These are phyloP conservation scores for Rhodosporidiobolus sp. DNA, from an alignment of 768 basidiomycete species.

Conservation along the genomic window DNA sequence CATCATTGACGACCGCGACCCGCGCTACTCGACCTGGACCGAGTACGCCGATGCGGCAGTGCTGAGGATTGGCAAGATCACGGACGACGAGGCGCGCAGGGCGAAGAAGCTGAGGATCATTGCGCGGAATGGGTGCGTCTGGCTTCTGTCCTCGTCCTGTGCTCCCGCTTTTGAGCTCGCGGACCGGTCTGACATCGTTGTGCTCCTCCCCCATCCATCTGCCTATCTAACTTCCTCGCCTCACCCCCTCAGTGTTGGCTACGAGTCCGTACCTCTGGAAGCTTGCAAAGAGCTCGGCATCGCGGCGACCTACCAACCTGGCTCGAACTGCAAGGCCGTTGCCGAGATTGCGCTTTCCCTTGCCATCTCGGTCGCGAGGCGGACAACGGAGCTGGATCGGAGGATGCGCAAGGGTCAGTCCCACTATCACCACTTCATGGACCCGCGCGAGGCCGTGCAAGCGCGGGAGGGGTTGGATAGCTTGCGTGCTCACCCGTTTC, in stretches of 20 bases:
- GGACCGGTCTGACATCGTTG: too few species aligned
- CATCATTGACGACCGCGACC: slow-evolving; percentile 10
- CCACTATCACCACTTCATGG: too few species aligned
- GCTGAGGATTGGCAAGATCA: slow-evolving; percentile 10
- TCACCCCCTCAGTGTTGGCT: neutral
- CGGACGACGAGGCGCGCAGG: neutral
- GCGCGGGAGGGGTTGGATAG: too few species aligned
- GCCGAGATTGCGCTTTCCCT: slow-evolving; percentile 16
- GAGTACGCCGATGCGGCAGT: neutral
- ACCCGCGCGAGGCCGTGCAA: too few species aligned
- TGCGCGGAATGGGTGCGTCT: slow-evolving; percentile 29
- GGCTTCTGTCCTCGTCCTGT: too few species aligned
- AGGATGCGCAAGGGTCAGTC: neutral
- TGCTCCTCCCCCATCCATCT: too few species aligned
- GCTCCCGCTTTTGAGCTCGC: too few species aligned
- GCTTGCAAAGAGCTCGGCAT: neutral
- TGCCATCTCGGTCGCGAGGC: slow-evolving; percentile 2
- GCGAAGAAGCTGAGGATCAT: slow-evolving; percentile 16
- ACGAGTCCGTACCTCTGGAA: slow-evolving; percentile 25
- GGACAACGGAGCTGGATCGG: slow-evolving; percentile 15
- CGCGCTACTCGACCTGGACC: slow-evolving; percentile 11
- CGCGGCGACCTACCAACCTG: slow-evolving; percentile 30
- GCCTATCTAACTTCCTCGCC: neutral
- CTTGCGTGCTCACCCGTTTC: too few species aligned
- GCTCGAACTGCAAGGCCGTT: slow-evolving; percentile 23